Percentiles rank a stretch among this genome's conserved stretches.
Conservation (phyloP, 2,329 filamentous ascomycete species). For the Ceratocystis eucalypticola region DNA sequence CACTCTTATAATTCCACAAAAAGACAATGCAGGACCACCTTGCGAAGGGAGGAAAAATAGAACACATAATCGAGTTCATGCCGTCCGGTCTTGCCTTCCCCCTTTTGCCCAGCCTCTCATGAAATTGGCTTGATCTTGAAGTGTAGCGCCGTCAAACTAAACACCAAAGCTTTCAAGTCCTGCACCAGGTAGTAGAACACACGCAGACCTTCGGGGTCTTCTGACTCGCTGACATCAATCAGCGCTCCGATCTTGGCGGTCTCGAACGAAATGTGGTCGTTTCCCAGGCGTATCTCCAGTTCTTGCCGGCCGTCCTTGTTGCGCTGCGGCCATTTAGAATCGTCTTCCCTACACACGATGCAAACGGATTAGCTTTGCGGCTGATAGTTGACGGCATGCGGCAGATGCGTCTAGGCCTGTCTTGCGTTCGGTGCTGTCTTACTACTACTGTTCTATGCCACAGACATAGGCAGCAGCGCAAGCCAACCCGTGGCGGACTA, state of each 20-base stretch:
- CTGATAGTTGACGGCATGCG: not conserved
- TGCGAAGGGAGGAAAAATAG: too few species aligned
- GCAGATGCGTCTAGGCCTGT: not conserved
- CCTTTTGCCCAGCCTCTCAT: not conserved
- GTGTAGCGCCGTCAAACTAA: constrained; percentile 89
- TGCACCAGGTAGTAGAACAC: constrained; percentile 99
- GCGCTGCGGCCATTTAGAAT: constrained; percentile 97
- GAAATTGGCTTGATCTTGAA: constrained; percentile 86
- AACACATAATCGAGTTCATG: too few species aligned
- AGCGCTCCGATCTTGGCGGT: constrained; percentile 96
- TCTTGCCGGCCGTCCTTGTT: constrained; percentile 98
- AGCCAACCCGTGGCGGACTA: too few species aligned
- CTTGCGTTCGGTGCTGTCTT: too few species aligned
- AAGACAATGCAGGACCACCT: too few species aligned
- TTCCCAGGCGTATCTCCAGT: constrained; percentile 83
- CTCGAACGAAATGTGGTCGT: constrained; percentile 97
- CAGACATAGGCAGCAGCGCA: not conserved
- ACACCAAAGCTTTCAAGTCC: constrained; percentile 90
- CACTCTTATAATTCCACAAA: too few species aligned
- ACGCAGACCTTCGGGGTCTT: constrained; percentile 85
- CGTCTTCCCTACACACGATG: constrained; percentile 63
- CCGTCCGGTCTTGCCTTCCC: not conserved
- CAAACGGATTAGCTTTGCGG: not conserved
- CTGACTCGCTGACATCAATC: constrained; percentile 90
- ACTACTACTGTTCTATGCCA: too few species aligned